Base-by-base conservation (phyloP, 2,329 filamentous ascomycete species). In the Botrytis galanthina region DNA sequence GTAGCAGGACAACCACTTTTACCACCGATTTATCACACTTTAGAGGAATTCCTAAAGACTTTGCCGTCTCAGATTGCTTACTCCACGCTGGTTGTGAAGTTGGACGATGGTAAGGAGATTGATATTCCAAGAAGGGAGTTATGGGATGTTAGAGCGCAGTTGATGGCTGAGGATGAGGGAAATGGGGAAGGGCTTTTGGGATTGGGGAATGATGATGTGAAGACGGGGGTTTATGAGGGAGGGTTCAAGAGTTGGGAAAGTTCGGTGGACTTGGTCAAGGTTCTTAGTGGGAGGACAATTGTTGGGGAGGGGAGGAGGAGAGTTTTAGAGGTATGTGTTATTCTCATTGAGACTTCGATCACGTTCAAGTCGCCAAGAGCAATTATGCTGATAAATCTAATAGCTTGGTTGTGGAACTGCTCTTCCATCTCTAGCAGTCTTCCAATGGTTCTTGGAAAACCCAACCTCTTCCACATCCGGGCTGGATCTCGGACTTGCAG, bases 161-260 rank as follows among this genome's bases (percentile, higher is more conserved):
- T 96, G 74, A 94, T 95, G 90, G 92, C 92, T 67, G 89, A 91
- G 80, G 89, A 89, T 57, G 88, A 88, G 59, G 89, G 91, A 80
- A 89, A 89, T 51, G 88, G 87, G 8, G 79, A 83, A 10, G 82
- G 83, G 37, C 80, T 87, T 39, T 86, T 87, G 12, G 83, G 83
- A 1, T 84, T 93, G 51, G 90, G 89, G 57, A 86, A 87, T 75
- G 90, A 92, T 76, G 93, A 96, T 82, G 90, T 96, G 76, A 92
- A 90, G 81, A 92, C 92, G 72, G 93, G 93, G 70, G 88, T 95
- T 74, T 96, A 96, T 82, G 93, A 96, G 83, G 93, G 93, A 73
- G 93, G 93, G 37, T 94, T 95, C 84, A 96, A 96, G 84, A 95
- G 92, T 79, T 96, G 93, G 93, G 93, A 96, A 83, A 95, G 93